Evolutionary conservation across 2,329 filamentous ascomycete species (phyloP).

Genomic region (Aspergillus tanneri): DNA sequence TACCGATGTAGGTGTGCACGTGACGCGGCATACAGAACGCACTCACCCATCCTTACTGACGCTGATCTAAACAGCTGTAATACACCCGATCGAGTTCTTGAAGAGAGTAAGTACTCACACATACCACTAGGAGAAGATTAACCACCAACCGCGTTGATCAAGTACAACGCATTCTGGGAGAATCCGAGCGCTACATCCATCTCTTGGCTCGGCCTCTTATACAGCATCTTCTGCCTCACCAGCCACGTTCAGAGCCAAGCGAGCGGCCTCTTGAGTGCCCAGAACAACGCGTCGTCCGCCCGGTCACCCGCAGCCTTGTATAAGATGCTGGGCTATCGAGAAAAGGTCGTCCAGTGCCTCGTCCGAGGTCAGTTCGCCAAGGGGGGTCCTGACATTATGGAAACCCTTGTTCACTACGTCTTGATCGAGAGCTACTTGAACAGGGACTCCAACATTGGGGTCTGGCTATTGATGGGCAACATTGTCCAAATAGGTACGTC

Average conservation of each 20-base stretch:
- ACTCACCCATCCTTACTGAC: not conserved
- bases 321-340: constrained; percentile 1
- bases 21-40: not conserved
- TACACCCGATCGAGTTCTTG: constrained; percentile 3
- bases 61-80: not conserved
- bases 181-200: not conserved
- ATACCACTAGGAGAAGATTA: not conserved
- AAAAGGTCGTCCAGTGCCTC: constrained; percentile 3
- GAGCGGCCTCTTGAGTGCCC: not conserved
- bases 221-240: constrained; percentile 7
- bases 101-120: constrained; percentile 1
- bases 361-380: not conserved
- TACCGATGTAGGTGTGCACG: constrained; percentile 3
- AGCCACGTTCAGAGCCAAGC: constrained; percentile 2
- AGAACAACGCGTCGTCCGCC: not conserved
- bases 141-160: not conserved
- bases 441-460: not conserved
- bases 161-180: constrained; percentile 7
- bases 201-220: constrained; percentile 7
- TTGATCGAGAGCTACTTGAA: not conserved
- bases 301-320: not conserved
- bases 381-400: not conserved
- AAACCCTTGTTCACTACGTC: not conserved
- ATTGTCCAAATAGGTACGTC: constrained; percentile 38
- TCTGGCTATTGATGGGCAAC: constrained; percentile 8